These are phyloP conservation scores for Saccharomyces paradoxus DNA, from an alignment of 805 yeast genomes.

Conservation along the genomic window DNA sequence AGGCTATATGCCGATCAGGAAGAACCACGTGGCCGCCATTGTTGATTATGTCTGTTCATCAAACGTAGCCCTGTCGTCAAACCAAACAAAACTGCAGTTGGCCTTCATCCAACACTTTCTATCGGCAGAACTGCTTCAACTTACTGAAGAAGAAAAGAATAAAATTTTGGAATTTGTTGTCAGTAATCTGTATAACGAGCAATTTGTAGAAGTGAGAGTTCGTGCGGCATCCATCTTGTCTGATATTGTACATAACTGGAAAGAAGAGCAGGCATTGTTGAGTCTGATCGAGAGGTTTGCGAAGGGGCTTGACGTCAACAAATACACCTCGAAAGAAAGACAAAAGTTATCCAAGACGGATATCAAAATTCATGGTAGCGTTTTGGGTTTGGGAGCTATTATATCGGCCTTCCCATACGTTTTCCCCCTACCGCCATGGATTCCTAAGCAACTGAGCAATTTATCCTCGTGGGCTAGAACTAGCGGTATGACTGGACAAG, in stretches of 20 bases:
- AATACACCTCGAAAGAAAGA: constrained; percentile 23
- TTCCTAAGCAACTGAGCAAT: constrained; percentile 61
- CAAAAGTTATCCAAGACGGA: constrained; percentile 34
- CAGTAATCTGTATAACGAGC: constrained; percentile 46
- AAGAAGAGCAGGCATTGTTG: constrained; percentile 33
- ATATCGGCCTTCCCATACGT: constrained; percentile 83
- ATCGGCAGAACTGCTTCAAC: constrained; percentile 54
- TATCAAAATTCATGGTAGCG: constrained; percentile 67
- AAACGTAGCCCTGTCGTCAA: constrained; percentile 36
- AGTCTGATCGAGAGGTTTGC: constrained; percentile 38
- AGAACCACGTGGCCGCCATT: constrained; percentile 35
- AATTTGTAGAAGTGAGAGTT: constrained; percentile 67
- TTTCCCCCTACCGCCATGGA: constrained; percentile 89
- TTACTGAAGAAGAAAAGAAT: constrained; percentile 41
- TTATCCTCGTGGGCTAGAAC: constrained; percentile 67
- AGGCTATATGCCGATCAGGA: constrained; percentile 41
- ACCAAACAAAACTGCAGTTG: constrained; percentile 60
- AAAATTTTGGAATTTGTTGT: constrained; percentile 43
- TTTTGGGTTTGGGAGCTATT: constrained; percentile 80
- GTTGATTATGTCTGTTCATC: constrained; percentile 39
- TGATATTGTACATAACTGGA: constrained; percentile 63
- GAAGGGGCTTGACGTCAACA: constrained; percentile 13
- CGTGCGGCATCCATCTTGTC: constrained; percentile 67
- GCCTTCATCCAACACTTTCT: constrained; percentile 63
- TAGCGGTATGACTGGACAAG: constrained; percentile 70